These are phyloP conservation scores for Plasmopara muralis DNA, from an alignment of 352 stramenopile genomes.

Conservation along the genomic window DNA sequence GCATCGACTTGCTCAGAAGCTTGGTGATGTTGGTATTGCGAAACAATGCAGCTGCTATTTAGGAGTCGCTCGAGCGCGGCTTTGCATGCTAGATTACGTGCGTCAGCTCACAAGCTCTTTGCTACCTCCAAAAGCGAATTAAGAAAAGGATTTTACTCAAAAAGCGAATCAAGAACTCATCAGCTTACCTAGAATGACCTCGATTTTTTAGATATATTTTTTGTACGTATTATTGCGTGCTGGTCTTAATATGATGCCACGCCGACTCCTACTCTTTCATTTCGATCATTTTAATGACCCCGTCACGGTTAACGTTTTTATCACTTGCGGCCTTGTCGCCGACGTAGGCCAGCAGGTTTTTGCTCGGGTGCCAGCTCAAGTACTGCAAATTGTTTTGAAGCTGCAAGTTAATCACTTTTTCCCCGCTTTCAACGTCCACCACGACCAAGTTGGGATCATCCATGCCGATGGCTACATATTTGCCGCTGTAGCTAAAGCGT, in stretches of 20 bases:
- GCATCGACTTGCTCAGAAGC: conserved; percentile 65
- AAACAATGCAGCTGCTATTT: conserved; percentile 84
- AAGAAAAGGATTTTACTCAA: not conserved
- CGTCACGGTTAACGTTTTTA: conserved; percentile 75
- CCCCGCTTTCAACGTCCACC: conserved; percentile 53
- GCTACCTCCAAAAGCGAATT: conserved; percentile 1
- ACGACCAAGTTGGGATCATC: conserved; percentile 69
- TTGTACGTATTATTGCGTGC: not conserved
- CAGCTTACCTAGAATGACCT: not conserved
- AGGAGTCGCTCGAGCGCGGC: conserved; percentile 50
- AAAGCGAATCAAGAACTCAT: not conserved
- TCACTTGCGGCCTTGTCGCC: conserved; percentile 71
- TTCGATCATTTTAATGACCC: conserved; percentile 81
- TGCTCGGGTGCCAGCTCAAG: conserved; percentile 74
- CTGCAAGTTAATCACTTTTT: conserved; percentile 48
- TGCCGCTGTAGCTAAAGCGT: conserved; percentile 68
- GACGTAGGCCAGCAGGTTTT: conserved; percentile 79
- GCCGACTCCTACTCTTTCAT: conserved; percentile 36
- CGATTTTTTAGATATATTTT: too few species aligned
- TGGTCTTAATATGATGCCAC: not conserved
- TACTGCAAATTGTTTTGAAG: conserved; percentile 72
- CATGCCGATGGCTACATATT: conserved; percentile 68
- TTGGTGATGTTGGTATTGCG: conserved; percentile 50
- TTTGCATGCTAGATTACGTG: conserved; percentile 64
- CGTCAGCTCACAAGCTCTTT: conserved; percentile 33